phyloP scores from a whole-genome alignment of 495 filamentous ascomycete genomes.

The Podospora fimiseda region DNA sequence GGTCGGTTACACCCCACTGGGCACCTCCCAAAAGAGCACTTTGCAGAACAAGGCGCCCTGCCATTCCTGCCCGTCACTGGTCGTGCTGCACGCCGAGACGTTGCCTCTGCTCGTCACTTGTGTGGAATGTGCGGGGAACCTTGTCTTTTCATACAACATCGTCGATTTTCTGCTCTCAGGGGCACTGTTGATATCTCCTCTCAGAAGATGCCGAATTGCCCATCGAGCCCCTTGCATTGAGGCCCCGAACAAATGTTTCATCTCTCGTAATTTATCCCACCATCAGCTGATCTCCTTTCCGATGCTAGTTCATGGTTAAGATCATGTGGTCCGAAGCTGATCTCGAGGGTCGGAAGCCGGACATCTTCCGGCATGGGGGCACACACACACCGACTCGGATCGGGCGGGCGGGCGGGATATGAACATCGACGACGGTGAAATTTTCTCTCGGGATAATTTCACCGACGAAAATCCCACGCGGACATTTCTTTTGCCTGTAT shows the following conservation, averaged over 20 bases:
- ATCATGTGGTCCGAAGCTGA: conserved; percentile 2
- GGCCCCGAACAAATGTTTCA: not conserved
- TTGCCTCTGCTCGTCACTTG: not conserved
- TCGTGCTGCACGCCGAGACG: too few relatives aligned
- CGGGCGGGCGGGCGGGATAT: not conserved
- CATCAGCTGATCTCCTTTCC: conserved; percentile 1
- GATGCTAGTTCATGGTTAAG: not conserved
- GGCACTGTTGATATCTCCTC: not conserved
- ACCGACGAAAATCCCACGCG: not conserved
- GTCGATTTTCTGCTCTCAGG: not conserved
- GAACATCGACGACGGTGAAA: not conserved
- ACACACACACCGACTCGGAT: not conserved
- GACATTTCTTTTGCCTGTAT: not conserved
- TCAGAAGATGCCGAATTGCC: too few relatives aligned
- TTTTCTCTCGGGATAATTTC: too few relatives aligned
- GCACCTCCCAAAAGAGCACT: not conserved
- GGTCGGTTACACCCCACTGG: not conserved
- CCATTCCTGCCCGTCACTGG: too few relatives aligned
- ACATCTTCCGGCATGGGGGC: conserved; percentile 2
- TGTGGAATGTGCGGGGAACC: conserved; percentile 4
- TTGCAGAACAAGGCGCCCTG: not conserved
- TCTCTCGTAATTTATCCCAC: conserved; percentile 2
- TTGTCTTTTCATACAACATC: too few relatives aligned
- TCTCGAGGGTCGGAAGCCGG: not conserved
- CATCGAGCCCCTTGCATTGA: too few relatives aligned